These are phyloP conservation scores for Trametes elegans DNA, from an alignment of 768 basidiomycete species.

Conservation along the genomic window DNA sequence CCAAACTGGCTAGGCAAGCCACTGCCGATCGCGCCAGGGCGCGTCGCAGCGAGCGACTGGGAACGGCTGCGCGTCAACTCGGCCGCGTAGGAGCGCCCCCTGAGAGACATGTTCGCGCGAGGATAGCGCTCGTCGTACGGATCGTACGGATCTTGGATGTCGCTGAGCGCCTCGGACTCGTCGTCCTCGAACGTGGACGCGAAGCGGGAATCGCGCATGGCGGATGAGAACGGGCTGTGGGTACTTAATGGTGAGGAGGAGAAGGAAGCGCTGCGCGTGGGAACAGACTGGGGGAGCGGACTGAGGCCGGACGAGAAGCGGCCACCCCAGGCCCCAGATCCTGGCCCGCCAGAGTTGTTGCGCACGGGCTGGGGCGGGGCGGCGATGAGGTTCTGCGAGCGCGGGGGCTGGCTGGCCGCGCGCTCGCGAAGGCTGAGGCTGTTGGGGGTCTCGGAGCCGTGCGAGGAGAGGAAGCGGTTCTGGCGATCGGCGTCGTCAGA, in stretches of 20 bases:
- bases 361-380: conserved; percentile 54
- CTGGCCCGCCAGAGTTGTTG: conserved; percentile 43
- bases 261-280: conserved; percentile 69
- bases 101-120: conserved; percentile 38
- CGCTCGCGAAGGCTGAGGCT: conserved; percentile 53
- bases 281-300: conserved; percentile 51
- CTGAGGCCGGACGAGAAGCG: conserved; percentile 44
- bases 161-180: conserved; percentile 62
- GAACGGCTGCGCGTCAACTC: conserved; percentile 74
- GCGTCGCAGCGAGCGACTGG: conserved; percentile 67
- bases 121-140: conserved; percentile 44
- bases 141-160: conserved; percentile 50
- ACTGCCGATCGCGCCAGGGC: conserved; percentile 53
- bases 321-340: conserved; percentile 23
- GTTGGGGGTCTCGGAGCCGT: conserved; percentile 40
- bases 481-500: conserved; percentile 56
- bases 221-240: conserved; percentile 56
- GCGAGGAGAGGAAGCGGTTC: conserved; percentile 53
- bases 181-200: conserved; percentile 82
- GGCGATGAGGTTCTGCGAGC: conserved; percentile 46
- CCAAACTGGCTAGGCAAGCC: conserved; percentile 37
- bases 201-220: conserved; percentile 67
- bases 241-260: conserved; percentile 42
- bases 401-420: conserved; percentile 70
- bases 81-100: conserved; percentile 56